phyloP scores from a whole-genome alignment of 1,284 basidiomycete genomes.

The Tetrapyrgos nigripes region DNA sequence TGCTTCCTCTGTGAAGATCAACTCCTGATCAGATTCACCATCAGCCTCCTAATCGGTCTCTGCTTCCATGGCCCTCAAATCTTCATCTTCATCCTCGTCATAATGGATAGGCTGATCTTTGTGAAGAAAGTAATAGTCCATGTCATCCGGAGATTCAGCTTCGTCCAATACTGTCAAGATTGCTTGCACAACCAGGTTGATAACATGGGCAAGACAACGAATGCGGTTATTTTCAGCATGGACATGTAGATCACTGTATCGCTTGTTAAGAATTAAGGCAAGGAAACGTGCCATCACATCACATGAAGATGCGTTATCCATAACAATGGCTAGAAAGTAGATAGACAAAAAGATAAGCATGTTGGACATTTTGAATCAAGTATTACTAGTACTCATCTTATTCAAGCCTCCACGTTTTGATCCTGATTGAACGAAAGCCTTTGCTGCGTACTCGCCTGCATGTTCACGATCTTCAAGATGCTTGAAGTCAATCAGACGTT shows the following conservation, averaged over 20 bases:
- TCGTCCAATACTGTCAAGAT: slow-evolving; percentile 34
- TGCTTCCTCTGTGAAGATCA: not conserved
- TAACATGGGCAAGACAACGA: slow-evolving; percentile 32
- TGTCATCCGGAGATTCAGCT: slow-evolving; percentile 32
- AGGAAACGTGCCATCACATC: slow-evolving; percentile 18
- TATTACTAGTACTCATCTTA: slow-evolving; percentile 32
- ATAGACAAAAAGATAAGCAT: not conserved
- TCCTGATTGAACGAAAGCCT: slow-evolving; percentile 28
- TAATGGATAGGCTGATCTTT: slow-evolving; percentile 36
- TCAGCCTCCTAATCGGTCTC: slow-evolving; percentile 20
- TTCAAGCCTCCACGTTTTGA: slow-evolving; percentile 25
- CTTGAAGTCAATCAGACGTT: slow-evolving; percentile 33
- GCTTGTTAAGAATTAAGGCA: slow-evolving; percentile 8
- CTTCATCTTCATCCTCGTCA: slow-evolving; percentile 28
- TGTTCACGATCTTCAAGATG: slow-evolving; percentile 36
- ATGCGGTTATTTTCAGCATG: slow-evolving; percentile 20
- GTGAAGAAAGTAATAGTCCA: slow-evolving; percentile 32
- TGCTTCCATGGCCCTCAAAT: slow-evolving; percentile 19
- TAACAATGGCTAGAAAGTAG: slow-evolving; percentile 3
- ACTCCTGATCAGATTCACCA: not conserved
- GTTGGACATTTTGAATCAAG: not conserved
- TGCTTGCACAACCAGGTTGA: slow-evolving; percentile 44
- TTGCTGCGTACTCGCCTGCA: slow-evolving; percentile 30
- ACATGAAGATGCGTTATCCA: too few species aligned
- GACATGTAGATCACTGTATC: slow-evolving; percentile 18